Conservation (phyloP, 2,329 filamentous ascomycete genomes). For the Didymella glomerata region DNA sequence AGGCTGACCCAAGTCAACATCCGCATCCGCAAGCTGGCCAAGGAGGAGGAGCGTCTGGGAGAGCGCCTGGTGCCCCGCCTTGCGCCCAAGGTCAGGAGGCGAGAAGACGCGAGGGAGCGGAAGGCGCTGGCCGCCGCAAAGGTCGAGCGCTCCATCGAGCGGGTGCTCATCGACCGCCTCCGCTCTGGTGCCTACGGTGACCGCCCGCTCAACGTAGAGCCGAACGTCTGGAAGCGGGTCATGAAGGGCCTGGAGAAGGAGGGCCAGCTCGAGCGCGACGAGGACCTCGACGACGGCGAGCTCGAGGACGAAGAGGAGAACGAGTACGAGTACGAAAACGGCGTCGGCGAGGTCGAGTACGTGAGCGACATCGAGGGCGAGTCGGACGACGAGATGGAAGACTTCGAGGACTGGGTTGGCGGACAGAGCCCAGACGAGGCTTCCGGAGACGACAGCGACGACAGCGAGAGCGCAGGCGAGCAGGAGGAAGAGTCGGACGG, state of each 20-base stretch:
- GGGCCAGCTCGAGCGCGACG: slow-evolving; percentile 81
- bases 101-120: slow-evolving; percentile 59
- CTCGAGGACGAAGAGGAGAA: slow-evolving; percentile 75
- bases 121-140: slow-evolving; percentile 73
- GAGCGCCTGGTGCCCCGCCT: slow-evolving; percentile 88
- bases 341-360: slow-evolving; percentile 84
- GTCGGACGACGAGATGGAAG: slow-evolving; percentile 72
- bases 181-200: slow-evolving; percentile 94
- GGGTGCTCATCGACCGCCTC: slow-evolving; percentile 90
- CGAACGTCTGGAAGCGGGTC: slow-evolving; percentile 96
- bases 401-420: slow-evolving; percentile 91
- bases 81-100: slow-evolving; percentile 80
- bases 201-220: slow-evolving; percentile 91
- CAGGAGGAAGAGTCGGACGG: slow-evolving; percentile 66
- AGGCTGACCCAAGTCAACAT: slow-evolving; percentile 91
- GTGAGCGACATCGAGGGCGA: slow-evolving; percentile 86
- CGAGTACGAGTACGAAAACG: slow-evolving; percentile 71
- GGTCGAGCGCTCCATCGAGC: slow-evolving; percentile 93
- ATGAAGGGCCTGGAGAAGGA: slow-evolving; percentile 87
- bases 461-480: slow-evolving; percentile 62
- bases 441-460: slow-evolving; percentile 65
- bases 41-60: slow-evolving; percentile 87
- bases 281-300: slow-evolving; percentile 88
- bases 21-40: slow-evolving; percentile 76
- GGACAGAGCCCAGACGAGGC: slow-evolving; percentile 68